Evolutionary conservation across 495 filamentous ascomycete genomes (phyloP), one percentile per base, ranked within the genome.

Genomic region (Beverwykella pulmonaria): DNA sequence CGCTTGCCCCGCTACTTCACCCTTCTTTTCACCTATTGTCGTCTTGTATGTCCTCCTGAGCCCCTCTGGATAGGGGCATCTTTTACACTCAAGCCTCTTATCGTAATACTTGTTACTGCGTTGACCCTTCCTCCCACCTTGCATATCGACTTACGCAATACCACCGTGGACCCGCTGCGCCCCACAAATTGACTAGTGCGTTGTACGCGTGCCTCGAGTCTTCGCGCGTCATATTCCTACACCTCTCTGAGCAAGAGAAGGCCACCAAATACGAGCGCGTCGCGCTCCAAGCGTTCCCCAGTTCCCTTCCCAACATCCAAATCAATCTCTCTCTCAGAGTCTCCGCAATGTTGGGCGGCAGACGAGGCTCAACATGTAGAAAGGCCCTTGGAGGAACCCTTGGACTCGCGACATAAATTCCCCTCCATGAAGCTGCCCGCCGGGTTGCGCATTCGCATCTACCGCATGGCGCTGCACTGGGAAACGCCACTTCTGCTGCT

Each of bases 371-470:
- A 44, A 44, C 6, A 3, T n/a, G 39, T 14, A 4, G 39, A 44
- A 2, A n/a, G 8, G 39, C 39, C 39, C 9, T n/a, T 14, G 17
- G 17, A 15, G 15, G 39, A 44, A 14, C 17, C 39, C 15, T n/a
- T 44, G 17, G 39, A 44, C 39, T 14, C 6, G 39, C 39, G 39
- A 10, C 39, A 44, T 14, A 44, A 2, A 5, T 71, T 71, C 46
- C 68, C 48, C 8, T 67, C 67, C 53, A 63, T 71, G 57, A 29
- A 53, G 14, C 58, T 67, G 3, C 62, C 68, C 17, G 59, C 68
- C 30, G 68, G 67, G 41, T 30, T 71, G 9, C 63, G 68, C 22
- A 15, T 71, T 25, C 29, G 48, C 34, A 50, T 71, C 23, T 71
- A 71, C 46, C 68, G 59, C 50, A 58, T 58, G 63, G 63, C 63